phyloP scores from a whole-genome alignment of 2,329 filamentous ascomycete species.

The Botrytis fragariae region DNA sequence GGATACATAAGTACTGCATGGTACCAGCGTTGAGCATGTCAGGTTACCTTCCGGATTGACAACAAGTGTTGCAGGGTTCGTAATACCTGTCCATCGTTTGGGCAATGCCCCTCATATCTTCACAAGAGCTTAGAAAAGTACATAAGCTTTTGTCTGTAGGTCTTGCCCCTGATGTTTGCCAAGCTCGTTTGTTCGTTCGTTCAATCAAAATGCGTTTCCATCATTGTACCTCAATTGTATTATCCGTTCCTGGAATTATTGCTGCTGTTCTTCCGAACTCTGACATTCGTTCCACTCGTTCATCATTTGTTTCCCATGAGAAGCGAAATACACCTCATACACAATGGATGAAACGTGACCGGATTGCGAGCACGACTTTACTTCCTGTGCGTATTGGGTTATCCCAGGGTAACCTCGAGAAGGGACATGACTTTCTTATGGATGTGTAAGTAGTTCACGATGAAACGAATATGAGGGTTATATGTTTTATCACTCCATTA shows the following conservation, averaged over 20 bases:
- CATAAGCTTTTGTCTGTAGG: neutral
- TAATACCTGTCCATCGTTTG: neutral
- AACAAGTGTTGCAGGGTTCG: conserved; percentile 17
- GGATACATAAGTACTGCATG: conserved; percentile 13
- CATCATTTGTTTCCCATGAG: conserved; percentile 24
- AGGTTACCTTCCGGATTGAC: conserved; percentile 18
- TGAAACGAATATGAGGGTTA: neutral
- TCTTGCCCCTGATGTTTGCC: neutral
- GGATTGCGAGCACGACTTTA: conserved; percentile 21
- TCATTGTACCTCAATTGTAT: neutral
- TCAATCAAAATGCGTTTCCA: conserved; percentile 19
- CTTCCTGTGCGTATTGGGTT: conserved; percentile 47
- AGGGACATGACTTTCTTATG: conserved; percentile 44
- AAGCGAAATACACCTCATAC: conserved; percentile 21
- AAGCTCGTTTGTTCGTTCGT: conserved; percentile 9
- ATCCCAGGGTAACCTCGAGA: conserved; percentile 45
- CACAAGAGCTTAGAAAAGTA: conserved; percentile 4
- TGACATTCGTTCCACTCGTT: neutral
- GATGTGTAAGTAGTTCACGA: conserved; percentile 33
- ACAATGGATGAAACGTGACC: conserved; percentile 26
- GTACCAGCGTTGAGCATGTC: neutral
- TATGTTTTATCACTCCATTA: neutral
- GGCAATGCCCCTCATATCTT: conserved; percentile 3
- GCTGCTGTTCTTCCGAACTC: conserved; percentile 7
- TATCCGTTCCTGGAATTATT: neutral